Base-by-base conservation (phyloP, 345 rosid species). In the Bruguiera parviflora region DNA sequence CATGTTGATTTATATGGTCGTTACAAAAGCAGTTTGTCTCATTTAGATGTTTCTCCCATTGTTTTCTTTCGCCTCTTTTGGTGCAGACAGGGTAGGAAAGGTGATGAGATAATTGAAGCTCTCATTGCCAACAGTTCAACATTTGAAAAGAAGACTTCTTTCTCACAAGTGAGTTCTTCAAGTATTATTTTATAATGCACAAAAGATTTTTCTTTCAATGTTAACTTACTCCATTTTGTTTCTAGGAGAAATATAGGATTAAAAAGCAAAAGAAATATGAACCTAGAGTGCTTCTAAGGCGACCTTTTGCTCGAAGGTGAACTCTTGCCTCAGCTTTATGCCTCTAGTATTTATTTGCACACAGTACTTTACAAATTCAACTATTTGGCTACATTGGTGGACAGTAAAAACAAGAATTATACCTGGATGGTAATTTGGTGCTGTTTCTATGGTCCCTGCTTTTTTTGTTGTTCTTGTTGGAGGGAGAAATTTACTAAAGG, bases 221-320 rank as follows among this genome's bases (percentile, higher is more conserved):
- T 47, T 10, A 55, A 33, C 64, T 75, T 58, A 69, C 59, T 53
- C 21, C 15, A 25, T 29, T 58, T 63, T 65, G 2, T 79, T 25
- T 72, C 68, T 77, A 95, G 99, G 99, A 92, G 77, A 92, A 95
- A 75, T 92, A 95, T 77, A 86, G 74, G 84, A 75, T 85, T 71
- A 95, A 86, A 74, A 95, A 92, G 78, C 96, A 92, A 82, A 95
- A 95, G 85, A 92, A 95, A 59, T 95, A 95, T 84, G 96, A 96
- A 4, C 97, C 97, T 53, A 87, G 72, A 83, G 76, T 95, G 55
- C 92, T 92, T 79, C 65, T 90, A 21, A 79, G 99, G 78, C 85
- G 96, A 21, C 97, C 99, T 43, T 82, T 82, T 81, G 71, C 93
- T 52, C 72, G 93, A 76, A 89, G 93, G 97, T 88, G 69, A 67